These are phyloP conservation scores for Xylaria sp. DNA, from an alignment of 495 filamentous ascomycete genomes.

Conservation along the genomic window DNA sequence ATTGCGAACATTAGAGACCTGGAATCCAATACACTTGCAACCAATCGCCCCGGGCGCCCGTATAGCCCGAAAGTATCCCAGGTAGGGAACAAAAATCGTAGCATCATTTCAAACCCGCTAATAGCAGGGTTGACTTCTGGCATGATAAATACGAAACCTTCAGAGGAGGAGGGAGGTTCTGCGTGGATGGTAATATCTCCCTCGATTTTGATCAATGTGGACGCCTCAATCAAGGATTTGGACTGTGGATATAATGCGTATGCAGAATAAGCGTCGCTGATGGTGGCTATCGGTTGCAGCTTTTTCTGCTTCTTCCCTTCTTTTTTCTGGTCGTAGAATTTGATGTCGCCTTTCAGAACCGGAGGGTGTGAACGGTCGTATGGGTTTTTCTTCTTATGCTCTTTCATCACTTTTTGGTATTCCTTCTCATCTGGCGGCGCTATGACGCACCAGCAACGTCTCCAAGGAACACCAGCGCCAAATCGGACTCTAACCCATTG, in stretches of 20 bases:
- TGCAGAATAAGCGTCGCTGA: constrained; percentile 87
- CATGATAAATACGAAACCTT: constrained; percentile 98
- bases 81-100: constrained; percentile 92
- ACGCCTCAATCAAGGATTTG: constrained; percentile 90
- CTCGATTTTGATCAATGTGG: constrained; percentile 93
- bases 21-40: constrained; percentile 84
- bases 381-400: constrained; percentile 81
- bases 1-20: constrained; percentile 98
- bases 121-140: constrained; percentile 91
- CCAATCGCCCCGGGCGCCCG: constrained; percentile 83
- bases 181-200: constrained; percentile 87
- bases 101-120: constrained; percentile 93
- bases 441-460: constrained; percentile 95
- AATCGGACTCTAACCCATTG: constrained; percentile 97
- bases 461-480: constrained; percentile 95
- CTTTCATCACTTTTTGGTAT: constrained; percentile 79
- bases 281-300: constrained; percentile 83
- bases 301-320: constrained; percentile 89
- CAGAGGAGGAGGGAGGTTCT: constrained; percentile 71
- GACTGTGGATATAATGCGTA: constrained; percentile 96
- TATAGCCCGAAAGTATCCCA: constrained; percentile 95
- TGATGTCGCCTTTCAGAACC: constrained; percentile 82
- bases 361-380: constrained; percentile 73
- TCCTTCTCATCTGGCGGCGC: constrained; percentile 93
- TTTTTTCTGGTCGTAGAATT: constrained; percentile 83